Evolutionary conservation across 768 basidiomycete species (phyloP).

Genomic region (Porphyrellus cyaneotinctus): DNA sequence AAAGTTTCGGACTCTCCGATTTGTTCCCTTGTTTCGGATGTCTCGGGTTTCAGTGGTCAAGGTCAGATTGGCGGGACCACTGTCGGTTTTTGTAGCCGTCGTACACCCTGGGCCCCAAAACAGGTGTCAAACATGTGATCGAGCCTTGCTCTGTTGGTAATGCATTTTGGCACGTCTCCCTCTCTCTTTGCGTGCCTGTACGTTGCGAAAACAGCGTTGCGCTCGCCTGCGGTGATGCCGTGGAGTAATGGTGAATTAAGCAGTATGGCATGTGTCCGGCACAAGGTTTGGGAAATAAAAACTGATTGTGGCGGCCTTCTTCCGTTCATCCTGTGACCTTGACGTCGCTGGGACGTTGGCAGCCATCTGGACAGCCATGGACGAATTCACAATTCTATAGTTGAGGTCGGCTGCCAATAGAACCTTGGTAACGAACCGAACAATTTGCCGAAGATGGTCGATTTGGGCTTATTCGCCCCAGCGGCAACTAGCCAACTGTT

Average conservation of each 20-base stretch:
- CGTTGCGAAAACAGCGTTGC: conserved; percentile 1
- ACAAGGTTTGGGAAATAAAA: conserved; percentile 13
- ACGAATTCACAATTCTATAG: background rate
- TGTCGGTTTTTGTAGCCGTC: background rate
- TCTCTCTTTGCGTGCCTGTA: too few relatives aligned
- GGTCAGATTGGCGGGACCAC: background rate
- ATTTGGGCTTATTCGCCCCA: background rate
- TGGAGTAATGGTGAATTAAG: conserved; percentile 1
- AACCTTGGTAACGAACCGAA: background rate
- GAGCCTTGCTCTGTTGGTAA: background rate
- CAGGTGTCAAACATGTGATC: background rate
- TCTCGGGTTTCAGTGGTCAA: conserved; percentile 5
- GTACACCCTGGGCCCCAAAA: conserved; percentile 11
- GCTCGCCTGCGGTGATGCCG: conserved; percentile 6
- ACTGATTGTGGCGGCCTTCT: conserved; percentile 6
- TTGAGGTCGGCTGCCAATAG: background rate
- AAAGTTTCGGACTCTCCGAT: conserved; percentile 1
- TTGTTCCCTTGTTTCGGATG: background rate
- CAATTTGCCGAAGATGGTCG: background rate
- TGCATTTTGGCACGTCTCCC: background rate
- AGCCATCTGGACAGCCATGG: background rate
- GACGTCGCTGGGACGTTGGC: background rate
- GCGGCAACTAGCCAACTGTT: background rate
- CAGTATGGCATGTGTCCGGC: conserved; percentile 3
- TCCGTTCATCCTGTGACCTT: background rate